These are phyloP conservation scores for Xylaria sp. DNA, from an alignment of 495 filamentous ascomycete species.

Conservation along the genomic window DNA sequence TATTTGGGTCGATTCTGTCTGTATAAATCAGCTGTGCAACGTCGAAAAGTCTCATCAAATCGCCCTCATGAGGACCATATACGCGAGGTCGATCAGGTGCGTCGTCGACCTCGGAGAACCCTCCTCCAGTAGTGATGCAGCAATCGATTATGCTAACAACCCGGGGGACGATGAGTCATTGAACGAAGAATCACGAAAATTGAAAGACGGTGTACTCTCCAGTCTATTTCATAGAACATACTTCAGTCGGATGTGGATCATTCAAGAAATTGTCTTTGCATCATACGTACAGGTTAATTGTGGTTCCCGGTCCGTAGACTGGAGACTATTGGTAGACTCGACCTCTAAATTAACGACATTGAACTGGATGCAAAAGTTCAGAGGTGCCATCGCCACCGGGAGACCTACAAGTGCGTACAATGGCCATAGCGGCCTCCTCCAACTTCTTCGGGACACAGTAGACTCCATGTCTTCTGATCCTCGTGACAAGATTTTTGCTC, in stretches of 20 bases:
- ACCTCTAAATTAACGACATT: not conserved
- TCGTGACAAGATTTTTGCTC: not conserved
- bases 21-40: not conserved
- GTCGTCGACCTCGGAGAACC: not conserved
- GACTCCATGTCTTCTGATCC: not conserved
- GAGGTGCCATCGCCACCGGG: not conserved
- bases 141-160: not conserved
- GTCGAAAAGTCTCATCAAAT: slow-evolving; percentile 1
- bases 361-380: not conserved
- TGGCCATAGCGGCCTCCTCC: not conserved
- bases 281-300: not conserved
- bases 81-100: not conserved
- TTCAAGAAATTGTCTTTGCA: slow-evolving; percentile 1
- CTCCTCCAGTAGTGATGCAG: not conserved
- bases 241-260: not conserved
- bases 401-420: not conserved
- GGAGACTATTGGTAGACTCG: not conserved
- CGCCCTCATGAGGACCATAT: not conserved
- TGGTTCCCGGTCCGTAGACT: not conserved
- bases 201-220: not conserved
- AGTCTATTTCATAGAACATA: not conserved
- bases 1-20: not conserved
- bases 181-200: not conserved
- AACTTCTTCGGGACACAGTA: not conserved
- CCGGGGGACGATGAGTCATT: not conserved